Base-by-base conservation (phyloP, 225 moss, liverwort and hornwort species). In the Ulota crispa region DNA sequence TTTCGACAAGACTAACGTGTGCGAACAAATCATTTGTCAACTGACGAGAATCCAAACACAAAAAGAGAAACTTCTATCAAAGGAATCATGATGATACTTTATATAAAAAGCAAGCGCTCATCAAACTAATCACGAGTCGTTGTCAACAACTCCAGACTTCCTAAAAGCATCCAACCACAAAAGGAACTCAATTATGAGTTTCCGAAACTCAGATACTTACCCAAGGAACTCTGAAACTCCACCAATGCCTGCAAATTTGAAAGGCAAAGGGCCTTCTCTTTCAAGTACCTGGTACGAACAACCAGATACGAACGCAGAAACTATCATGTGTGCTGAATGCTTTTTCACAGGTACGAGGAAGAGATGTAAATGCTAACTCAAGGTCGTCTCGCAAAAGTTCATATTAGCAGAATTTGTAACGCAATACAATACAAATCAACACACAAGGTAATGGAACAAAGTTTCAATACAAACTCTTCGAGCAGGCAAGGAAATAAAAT, bases 211-310 rank as follows among this genome's bases (percentile, higher is more conserved):
- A 54, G 8, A 30, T 76, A 69, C 86, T 78, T 84, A 94, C 93
- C 95, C 95, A 67, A 95, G 75, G 80, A 95, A 95, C 72, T 95
- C 90, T 26, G 93, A 95, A 27, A 94, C 88, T 41, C 95, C 95
- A 66, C 95, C 95, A 37, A 95, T 90, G 66, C 94, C 92, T 12
- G 91, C 95, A 81, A 95, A 92, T 76, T 92, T 95, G 67, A 95
- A 92, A 64, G 91, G 87, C 66, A 86, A 68, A 20, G 95, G 62
- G 1, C 95, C 95, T 78, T 93, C 94, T 82, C 89, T 91, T 72
- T 83, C 91, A 69, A 95, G 83, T 76, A 94, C 94, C 92, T 94
- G 91, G 39, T 53, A 32, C 20, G 52, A 70, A 28, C 60, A 85
- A 30, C 18, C 64, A 64, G 20, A 20, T 12, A 47, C 37, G 20